Percentiles rank a stretch among this genome's conserved stretches.
These are phyloP conservation scores for Aspergillus hancockii DNA, from an alignment of 495 filamentous ascomycete genomes.

Conservation along the genomic window DNA sequence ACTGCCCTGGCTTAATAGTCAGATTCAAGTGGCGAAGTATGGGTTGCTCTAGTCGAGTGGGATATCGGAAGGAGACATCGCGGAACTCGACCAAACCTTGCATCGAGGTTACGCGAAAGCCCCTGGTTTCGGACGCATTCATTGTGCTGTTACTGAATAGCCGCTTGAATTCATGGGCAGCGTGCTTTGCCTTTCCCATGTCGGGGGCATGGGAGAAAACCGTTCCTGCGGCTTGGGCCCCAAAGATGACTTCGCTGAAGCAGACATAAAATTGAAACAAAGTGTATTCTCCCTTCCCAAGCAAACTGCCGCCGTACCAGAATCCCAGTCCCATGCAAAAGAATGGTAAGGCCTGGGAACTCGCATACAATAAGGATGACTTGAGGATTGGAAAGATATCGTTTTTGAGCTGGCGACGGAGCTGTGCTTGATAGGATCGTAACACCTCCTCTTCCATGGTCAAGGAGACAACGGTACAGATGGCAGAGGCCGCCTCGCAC, in stretches of 20 bases:
- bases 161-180: constrained; percentile 70
- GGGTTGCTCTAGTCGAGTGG: constrained; percentile 72
- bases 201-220: constrained; percentile 83
- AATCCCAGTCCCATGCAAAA: constrained; percentile 82
- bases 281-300: constrained; percentile 65
- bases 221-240: constrained; percentile 78
- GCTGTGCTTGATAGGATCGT: constrained; percentile 63
- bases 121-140: constrained; percentile 63
- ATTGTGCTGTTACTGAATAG: constrained; percentile 76
- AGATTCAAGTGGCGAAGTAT: constrained; percentile 73
- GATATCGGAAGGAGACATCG: constrained; percentile 79
- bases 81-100: constrained; percentile 73
- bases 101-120: constrained; percentile 54
- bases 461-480: constrained; percentile 88
- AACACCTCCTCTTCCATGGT: constrained; percentile 81
- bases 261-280: constrained; percentile 85
- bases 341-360: constrained; percentile 77
- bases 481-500: constrained; percentile 86
- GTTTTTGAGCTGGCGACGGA: constrained; percentile 58
- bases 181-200: constrained; percentile 83
- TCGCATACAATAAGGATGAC: constrained; percentile 72
- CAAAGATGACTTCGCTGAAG: constrained; percentile 78
- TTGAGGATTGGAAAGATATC: constrained; percentile 65
- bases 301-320: constrained; percentile 85
- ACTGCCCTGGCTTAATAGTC: constrained; percentile 70